These are phyloP conservation scores for Ophiostoma ips DNA, from an alignment of 2,329 filamentous ascomycete genomes.

Conservation along the genomic window DNA sequence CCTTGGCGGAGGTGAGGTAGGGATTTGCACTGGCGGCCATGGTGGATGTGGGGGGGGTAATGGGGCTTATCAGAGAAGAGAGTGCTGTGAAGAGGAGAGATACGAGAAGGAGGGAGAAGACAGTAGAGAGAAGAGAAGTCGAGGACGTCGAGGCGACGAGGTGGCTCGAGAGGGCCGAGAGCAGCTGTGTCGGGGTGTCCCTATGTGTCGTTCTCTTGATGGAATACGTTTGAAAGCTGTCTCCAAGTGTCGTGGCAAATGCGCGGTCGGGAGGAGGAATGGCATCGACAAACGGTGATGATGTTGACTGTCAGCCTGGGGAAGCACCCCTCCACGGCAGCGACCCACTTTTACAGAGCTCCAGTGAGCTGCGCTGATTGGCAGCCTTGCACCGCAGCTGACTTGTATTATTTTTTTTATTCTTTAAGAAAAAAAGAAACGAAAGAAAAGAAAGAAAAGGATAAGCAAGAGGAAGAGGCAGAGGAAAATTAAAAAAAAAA, in stretches of 20 bases:
- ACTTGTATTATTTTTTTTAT: neutral
- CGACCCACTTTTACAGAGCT: neutral
- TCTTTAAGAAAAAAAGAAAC: too few species aligned
- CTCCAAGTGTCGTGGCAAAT: neutral
- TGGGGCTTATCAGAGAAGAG: neutral
- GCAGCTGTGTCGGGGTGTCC: too few species aligned
- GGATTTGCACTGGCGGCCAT: conserved; percentile 32
- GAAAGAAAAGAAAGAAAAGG: too few species aligned
- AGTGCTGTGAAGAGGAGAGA: neutral
- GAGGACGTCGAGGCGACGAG: neutral
- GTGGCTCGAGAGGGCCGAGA: neutral
- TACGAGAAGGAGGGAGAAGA: neutral
- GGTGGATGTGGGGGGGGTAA: too few species aligned
- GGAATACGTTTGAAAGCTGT: too few species aligned
- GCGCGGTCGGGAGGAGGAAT: neutral
- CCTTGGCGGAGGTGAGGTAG: conserved; percentile 51
- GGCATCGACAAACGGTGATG: neutral
- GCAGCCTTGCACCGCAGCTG: neutral
- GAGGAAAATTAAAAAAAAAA: too few species aligned
- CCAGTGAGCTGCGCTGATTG: neutral
- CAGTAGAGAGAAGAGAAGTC: neutral
- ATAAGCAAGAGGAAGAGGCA: too few species aligned
- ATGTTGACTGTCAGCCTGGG: neutral
- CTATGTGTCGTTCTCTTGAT: too few species aligned
- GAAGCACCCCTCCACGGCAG: neutral